A percentile compares a stretch with the other conserved stretches of the same genome.
These are phyloP conservation scores for Macadamia integrifolia DNA, from an alignment of 164 flowering plant species.

Conservation along the genomic window DNA sequence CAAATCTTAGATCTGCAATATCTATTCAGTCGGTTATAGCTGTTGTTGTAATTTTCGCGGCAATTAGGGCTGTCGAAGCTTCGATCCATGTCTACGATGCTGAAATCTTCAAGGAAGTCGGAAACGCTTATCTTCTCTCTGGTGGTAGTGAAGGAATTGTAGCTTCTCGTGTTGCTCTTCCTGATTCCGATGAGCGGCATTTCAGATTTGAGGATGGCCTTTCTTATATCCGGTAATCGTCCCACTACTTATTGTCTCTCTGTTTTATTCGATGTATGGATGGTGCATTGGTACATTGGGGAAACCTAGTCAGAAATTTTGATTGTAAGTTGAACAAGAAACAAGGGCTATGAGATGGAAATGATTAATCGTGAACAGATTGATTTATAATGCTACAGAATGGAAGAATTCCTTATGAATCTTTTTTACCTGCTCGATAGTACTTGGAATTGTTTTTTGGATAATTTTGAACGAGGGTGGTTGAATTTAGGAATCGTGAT, in stretches of 20 bases:
- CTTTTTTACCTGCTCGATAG: too few species aligned
- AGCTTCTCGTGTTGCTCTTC: conserved; percentile 24
- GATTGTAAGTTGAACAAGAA: too few species aligned
- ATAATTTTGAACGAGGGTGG: too few species aligned
- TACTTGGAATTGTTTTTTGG: too few species aligned
- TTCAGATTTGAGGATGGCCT: conserved; percentile 21
- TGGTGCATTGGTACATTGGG: too few species aligned
- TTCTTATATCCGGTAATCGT: conserved; percentile 50
- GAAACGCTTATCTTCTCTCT: conserved; percentile 69
- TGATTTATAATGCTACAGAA: too few species aligned
- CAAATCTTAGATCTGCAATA: neutral
- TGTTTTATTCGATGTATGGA: neutral
- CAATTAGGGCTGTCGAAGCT: conserved; percentile 18
- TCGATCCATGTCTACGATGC: conserved; percentile 67
- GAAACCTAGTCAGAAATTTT: too few species aligned
- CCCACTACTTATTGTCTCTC: neutral
- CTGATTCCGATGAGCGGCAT: conserved; percentile 4
- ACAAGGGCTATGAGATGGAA: too few species aligned
- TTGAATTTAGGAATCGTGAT: too few species aligned
- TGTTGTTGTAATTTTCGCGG: neutral
- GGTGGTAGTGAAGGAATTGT: conserved; percentile 90
- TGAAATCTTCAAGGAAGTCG: conserved; percentile 64
- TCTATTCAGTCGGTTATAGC: neutral
- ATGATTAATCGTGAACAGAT: too few species aligned
- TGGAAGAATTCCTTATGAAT: too few species aligned